These are phyloP conservation scores for Russula sp. DNA, from an alignment of 768 basidiomycete species.

Conservation along the genomic window DNA sequence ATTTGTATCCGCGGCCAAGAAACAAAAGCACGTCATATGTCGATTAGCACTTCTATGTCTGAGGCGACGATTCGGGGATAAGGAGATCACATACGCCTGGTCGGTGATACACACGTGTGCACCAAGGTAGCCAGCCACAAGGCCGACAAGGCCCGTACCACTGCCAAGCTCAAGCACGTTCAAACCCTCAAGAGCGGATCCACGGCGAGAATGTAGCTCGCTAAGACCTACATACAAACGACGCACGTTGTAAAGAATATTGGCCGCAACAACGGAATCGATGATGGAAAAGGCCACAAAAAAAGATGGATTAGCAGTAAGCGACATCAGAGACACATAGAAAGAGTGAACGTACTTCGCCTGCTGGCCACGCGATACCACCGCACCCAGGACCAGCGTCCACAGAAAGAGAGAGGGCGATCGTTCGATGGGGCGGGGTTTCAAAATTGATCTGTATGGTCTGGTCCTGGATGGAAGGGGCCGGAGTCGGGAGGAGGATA, in stretches of 20 bases:
- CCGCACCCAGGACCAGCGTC: slow-evolving; percentile 89
- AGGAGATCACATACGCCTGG: slow-evolving; percentile 65
- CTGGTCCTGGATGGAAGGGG: slow-evolving; percentile 48
- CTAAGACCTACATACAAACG: slow-evolving; percentile 58
- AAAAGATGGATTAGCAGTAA: not conserved
- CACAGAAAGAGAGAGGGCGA: slow-evolving; percentile 55
- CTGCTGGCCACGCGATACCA: slow-evolving; percentile 90
- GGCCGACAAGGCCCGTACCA: slow-evolving; percentile 91
- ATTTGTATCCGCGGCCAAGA: not conserved
- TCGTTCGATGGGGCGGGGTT: slow-evolving; percentile 24
- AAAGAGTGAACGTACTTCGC: slow-evolving; percentile 54
- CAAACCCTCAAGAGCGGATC: slow-evolving; percentile 50
- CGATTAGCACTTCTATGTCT: no score
- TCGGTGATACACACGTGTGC: slow-evolving; percentile 78
- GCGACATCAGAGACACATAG: not conserved
- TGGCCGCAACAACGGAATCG: not conserved
- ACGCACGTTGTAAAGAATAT: not conserved
- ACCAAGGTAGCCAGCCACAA: slow-evolving; percentile 70
- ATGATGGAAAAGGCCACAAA: not conserved
- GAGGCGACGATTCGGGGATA: not conserved
- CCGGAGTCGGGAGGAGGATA: slow-evolving; percentile 51
- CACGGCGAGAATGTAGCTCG: slow-evolving; percentile 66
- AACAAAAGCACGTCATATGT: not conserved
- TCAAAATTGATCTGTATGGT: slow-evolving; percentile 45
- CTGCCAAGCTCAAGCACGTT: slow-evolving; percentile 81